phyloP scores from a whole-genome alignment of 805 yeast genomes.

The Monosporozyma unispora region DNA sequence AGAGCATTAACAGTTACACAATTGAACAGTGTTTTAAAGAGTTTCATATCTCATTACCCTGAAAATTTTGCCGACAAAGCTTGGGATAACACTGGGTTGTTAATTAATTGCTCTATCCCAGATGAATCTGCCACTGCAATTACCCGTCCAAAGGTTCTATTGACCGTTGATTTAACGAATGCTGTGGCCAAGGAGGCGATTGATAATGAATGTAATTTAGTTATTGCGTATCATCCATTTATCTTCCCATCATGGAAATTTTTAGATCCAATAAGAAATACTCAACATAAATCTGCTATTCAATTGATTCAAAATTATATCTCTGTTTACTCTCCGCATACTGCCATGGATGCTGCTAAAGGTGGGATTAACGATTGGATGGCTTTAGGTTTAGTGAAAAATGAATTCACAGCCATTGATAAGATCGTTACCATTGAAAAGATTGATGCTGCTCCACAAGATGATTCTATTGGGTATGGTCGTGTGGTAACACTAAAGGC shows the following conservation, averaged over 20 bases:
- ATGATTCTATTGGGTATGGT: constrained; percentile 64
- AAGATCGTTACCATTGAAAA: constrained; percentile 20
- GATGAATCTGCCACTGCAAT: constrained; percentile 11
- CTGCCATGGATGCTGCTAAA: constrained; percentile 85
- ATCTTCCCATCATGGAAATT: constrained; percentile 81
- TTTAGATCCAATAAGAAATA: constrained; percentile 48
- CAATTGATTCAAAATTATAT: constrained; percentile 67
- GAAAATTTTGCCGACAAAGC: constrained; percentile 67
- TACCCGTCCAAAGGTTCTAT: constrained; percentile 33
- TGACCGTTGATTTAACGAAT: constrained; percentile 80
- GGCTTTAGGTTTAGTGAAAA: constrained; percentile 45
- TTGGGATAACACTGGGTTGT: constrained; percentile 94
- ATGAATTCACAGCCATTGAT: constrained; percentile 9
- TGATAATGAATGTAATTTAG: constrained; percentile 39
- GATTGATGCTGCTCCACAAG: constrained; percentile 16
- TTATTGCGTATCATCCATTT: constrained; percentile 91
- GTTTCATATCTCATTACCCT: constrained; percentile 74
- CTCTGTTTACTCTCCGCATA: constrained; percentile 90
- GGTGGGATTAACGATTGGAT: constrained; percentile 97
- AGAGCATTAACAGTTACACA: constrained; percentile 12
- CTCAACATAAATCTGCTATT: constrained; percentile 75
- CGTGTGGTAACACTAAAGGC: constrained; percentile 45
- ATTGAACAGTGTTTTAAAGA: constrained; percentile 39
- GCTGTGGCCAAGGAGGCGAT: constrained; percentile 84
- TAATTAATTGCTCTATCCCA: constrained; percentile 56